Conservation (phyloP, 768 basidiomycete species). For the Royoungia palumana region DNA sequence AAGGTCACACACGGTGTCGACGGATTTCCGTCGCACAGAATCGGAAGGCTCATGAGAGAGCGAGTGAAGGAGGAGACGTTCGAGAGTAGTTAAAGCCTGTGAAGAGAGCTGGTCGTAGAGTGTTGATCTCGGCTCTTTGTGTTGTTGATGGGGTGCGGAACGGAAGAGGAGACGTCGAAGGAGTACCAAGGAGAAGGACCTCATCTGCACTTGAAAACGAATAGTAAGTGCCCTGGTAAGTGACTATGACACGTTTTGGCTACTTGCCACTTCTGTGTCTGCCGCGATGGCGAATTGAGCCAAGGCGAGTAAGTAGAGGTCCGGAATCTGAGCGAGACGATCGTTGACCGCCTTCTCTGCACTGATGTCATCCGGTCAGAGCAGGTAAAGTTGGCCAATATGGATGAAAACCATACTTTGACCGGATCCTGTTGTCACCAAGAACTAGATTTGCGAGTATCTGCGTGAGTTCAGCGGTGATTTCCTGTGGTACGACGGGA, state of each 20-base stretch:
- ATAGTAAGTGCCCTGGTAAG: conserved; percentile 5
- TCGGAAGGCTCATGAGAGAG: conserved; percentile 57
- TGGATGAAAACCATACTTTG: conserved; percentile 44
- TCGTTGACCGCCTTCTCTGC: conserved; percentile 84
- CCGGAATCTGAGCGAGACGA: conserved; percentile 70
- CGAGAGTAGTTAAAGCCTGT: conserved; percentile 61
- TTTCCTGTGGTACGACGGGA: conserved; percentile 51
- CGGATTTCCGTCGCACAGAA: conserved; percentile 64
- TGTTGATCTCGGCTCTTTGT: conserved; percentile 44
- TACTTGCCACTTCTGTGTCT: conserved; percentile 74
- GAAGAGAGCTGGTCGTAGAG: conserved; percentile 76
- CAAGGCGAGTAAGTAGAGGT: conserved; percentile 74
- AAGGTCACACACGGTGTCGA: conserved; percentile 74
- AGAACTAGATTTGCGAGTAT: conserved; percentile 81
- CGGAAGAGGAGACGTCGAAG: conserved; percentile 78
- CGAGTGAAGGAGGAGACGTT: conserved; percentile 68
- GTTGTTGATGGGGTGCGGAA: conserved; percentile 38
- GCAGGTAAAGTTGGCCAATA: background rate
- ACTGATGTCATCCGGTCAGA: conserved; percentile 34
- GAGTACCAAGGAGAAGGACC: conserved; percentile 79
- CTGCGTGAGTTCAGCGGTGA: conserved; percentile 74
- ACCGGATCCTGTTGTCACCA: conserved; percentile 79
- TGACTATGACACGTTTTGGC: conserved; percentile 1
- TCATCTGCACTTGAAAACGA: conserved; percentile 53
- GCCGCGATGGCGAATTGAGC: conserved; percentile 75